Base-by-base conservation (phyloP, 192 early-diverging fungal genomes). In the Globomyces pollinis-pini region DNA sequence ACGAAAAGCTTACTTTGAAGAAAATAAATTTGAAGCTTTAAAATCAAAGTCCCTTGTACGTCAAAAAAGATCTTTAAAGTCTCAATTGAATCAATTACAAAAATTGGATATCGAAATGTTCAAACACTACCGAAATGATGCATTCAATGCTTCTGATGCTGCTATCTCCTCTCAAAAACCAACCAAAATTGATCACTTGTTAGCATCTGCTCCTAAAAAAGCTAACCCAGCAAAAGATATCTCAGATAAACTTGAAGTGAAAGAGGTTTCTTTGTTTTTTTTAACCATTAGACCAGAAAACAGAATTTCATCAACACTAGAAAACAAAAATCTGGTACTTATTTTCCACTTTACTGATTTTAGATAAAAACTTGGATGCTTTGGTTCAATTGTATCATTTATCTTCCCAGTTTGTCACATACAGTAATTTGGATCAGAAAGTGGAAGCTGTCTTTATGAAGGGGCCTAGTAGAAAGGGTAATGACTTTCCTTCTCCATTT, bases 301-400 rank as follows among this genome's bases (percentile, higher is more conserved):
- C 18, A 47, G 11, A 26, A 18, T 11, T 13, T 13, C 18, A 26
- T 18, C 45, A 23, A 26, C 5, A 18, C 45, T 7, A 4, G 15
- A 18, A 47, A 47, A 47, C 4, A 8, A 47, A 18, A 47, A 47
- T 47, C 15, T 9, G 45, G 26, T 18, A 47, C 45, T 18, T 26
- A 20, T 8, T 7, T 6, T 11, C 6, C 20, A 9, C 26, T 47
- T 8, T 6, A 47, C 45, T 9, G 45, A 8, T 7, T 26, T 49
- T 49, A 5, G 42, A 70, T n/a, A 31, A 24, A 12, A 47, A 64
- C 5, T 28, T 66, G 26, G 60, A 57, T 16, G 49, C 58, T 7
- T 60, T 70, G 2, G 7, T 66, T 53, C 60, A 70, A 36, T 63
- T 70, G 20, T 70, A 62, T 62, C 63, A 65, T 50, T 44, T 63